Percentiles rank a stretch among this genome's conserved stretches.
phyloP scores from a whole-genome alignment of 768 basidiomycete species.

The Serendipita sp. region DNA sequence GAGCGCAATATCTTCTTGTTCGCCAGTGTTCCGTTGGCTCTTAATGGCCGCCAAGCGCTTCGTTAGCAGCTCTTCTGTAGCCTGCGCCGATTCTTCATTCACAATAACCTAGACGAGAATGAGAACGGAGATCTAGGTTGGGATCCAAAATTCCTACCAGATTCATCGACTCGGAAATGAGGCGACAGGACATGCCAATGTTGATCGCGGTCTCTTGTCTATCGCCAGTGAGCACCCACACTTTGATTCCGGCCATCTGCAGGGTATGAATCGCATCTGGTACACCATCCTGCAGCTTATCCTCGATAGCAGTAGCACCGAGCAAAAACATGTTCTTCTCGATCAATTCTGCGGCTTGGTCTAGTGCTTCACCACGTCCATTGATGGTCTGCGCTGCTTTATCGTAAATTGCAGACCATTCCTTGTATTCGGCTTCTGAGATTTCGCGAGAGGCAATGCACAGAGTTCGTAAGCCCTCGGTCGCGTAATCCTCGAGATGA shows the following conservation, averaged over 20 bases:
- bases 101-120: slow-evolving; percentile 58
- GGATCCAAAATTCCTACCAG: slow-evolving; percentile 35
- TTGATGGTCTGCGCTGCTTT: slow-evolving; percentile 91
- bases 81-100: slow-evolving; percentile 72
- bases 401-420: slow-evolving; percentile 79
- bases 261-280: slow-evolving; percentile 95
- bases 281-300: slow-evolving; percentile 96
- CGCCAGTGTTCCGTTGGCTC: slow-evolving; percentile 78
- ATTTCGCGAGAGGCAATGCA: slow-evolving; percentile 91
- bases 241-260: slow-evolving; percentile 97
- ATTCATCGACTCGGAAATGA: slow-evolving; percentile 98
- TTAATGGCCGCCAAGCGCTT: slow-evolving; percentile 86
- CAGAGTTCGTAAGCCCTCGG: slow-evolving; percentile 91
- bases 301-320: slow-evolving; percentile 96
- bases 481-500: slow-evolving; percentile 96
- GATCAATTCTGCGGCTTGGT: slow-evolving; percentile 86
- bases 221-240: slow-evolving; percentile 97
- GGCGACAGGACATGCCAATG: slow-evolving; percentile 90
- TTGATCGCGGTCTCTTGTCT: slow-evolving; percentile 99
- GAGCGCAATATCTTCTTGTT: slow-evolving; percentile 86
- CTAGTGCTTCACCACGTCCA: slow-evolving; percentile 86
- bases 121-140: not conserved
- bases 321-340: slow-evolving; percentile 86
- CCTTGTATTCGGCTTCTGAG: slow-evolving; percentile 71
- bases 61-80: slow-evolving; percentile 69